Conservation (phyloP, 1,284 basidiomycete species). For the Heterobasidion parviporum region DNA sequence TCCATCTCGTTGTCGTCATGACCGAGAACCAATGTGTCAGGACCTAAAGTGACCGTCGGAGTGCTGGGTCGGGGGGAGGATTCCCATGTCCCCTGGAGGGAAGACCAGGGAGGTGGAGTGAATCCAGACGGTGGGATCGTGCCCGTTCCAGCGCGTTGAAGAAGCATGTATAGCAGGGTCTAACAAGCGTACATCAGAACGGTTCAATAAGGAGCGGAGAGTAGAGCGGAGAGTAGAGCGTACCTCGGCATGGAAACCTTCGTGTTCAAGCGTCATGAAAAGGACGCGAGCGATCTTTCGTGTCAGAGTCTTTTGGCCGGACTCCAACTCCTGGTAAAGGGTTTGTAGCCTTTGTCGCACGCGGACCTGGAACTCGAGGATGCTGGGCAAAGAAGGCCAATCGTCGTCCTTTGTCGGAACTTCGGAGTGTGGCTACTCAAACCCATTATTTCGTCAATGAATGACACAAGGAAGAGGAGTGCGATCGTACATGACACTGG, state of each 20-base stretch:
- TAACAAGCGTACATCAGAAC: slow-evolving; percentile 16
- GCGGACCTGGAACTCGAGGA: slow-evolving; percentile 72
- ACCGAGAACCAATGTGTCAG: slow-evolving; percentile 60
- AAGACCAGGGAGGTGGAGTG: slow-evolving; percentile 66
- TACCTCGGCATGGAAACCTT: slow-evolving; percentile 77
- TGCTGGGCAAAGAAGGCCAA: slow-evolving; percentile 75
- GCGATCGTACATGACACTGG: slow-evolving; percentile 59
- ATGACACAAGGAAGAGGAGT: slow-evolving; percentile 1
- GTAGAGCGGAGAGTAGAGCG: slow-evolving; percentile 2
- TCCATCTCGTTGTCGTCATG: slow-evolving; percentile 79
- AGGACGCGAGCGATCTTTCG: slow-evolving; percentile 72
- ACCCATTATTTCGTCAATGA: slow-evolving; percentile 8
- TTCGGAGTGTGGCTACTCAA: slow-evolving; percentile 71
- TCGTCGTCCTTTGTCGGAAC: slow-evolving; percentile 78
- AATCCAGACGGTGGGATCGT: slow-evolving; percentile 79
- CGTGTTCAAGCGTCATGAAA: slow-evolving; percentile 88
- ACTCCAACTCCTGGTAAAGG: slow-evolving; percentile 68
- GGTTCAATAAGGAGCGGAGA: not conserved
- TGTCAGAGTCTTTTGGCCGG: slow-evolving; percentile 49
- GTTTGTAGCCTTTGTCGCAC: slow-evolving; percentile 66
- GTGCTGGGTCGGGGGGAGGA: slow-evolving; percentile 31
- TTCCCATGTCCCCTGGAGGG: slow-evolving; percentile 63
- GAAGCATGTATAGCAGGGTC: slow-evolving; percentile 91
- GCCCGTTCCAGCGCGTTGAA: slow-evolving; percentile 70
- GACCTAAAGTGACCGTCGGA: slow-evolving; percentile 49